Evolutionary conservation across 805 yeast genomes (phyloP), one percentile per base, ranked within the genome.

Genomic region (Schizosaccharomyces japonicus): DNA sequence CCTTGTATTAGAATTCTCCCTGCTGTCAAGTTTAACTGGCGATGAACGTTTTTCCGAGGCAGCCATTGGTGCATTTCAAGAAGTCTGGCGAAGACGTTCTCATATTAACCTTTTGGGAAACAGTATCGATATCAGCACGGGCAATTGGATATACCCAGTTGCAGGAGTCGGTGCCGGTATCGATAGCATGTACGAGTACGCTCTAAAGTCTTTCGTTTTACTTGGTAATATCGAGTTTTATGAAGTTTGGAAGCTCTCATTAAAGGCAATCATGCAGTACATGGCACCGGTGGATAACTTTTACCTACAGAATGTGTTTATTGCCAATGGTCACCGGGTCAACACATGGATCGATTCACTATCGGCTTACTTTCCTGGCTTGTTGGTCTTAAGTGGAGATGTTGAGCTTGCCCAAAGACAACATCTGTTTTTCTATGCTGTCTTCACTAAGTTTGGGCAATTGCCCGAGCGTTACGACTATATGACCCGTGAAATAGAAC

Each of bases 101-200:
- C 15, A 26, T 13, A 45, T 31, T 28, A 21, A 27, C 33, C 39
- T 87, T 27, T 55, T 87, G 11, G 93, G 94, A 1, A 78, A 80
- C 81, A 69, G 85, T 0, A 64, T 84, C 3, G 76, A 78, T 51
- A 78, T 85, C 0, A 55, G 65, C 1, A 60, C 66, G 0, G 73
- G 75, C 31, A 56, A 58, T 33, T 75, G 81, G 73, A 61, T 66
- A 36, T 78, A 78, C 49, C 58, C 68, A 0, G 61, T 75, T 36
- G 73, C 90, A 0, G 94, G 95, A 0, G 68, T 80, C 7, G 95
- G 96, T 2, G 95, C 95, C 0, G 79, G 93, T 1, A 72, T 82
- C 13, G 96, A 85, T 60, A 82, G 94, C 0, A 81, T 81, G 56
- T 85, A 78, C 58, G 96, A 85, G 57, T 81, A 84, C 60, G 80